phyloP scores from a whole-genome alignment of 306 rosid species.

The Ochetophila trinervis region DNA sequence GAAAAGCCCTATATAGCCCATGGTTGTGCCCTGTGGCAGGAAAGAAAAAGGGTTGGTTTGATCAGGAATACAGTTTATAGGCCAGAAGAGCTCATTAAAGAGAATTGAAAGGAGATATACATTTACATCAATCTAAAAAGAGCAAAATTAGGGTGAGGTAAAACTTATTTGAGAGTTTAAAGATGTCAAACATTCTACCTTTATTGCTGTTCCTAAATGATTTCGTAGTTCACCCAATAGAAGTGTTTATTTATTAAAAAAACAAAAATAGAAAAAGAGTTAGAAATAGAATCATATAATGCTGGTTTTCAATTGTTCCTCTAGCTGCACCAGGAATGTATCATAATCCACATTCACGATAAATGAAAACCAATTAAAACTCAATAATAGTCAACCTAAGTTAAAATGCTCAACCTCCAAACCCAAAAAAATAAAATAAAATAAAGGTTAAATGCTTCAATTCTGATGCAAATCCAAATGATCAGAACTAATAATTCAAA shows the following conservation, averaged over 20 bases:
- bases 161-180: background rate
- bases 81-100: background rate
- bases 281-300: too few species aligned
- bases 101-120: background rate
- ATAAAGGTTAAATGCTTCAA: constrained; percentile 1
- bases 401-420: background rate
- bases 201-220: too few species aligned
- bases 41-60: background rate
- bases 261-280: too few species aligned
- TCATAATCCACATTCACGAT: background rate
- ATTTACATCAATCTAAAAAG: too few species aligned
- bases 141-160: background rate
- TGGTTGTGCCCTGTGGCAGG: background rate
- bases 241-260: too few species aligned
- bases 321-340: background rate
- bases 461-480: constrained; percentile 5
- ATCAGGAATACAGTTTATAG: constrained; percentile 11
- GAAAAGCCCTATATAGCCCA: background rate
- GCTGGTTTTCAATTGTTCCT: too few species aligned
- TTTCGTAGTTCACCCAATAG: too few species aligned
- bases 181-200: background rate
- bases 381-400: background rate
- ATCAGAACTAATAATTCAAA: background rate
- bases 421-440: too few species aligned
- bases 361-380: background rate